These are phyloP conservation scores for Cadophora sp. DNA, from an alignment of 2,329 filamentous ascomycete species.

Conservation along the genomic window DNA sequence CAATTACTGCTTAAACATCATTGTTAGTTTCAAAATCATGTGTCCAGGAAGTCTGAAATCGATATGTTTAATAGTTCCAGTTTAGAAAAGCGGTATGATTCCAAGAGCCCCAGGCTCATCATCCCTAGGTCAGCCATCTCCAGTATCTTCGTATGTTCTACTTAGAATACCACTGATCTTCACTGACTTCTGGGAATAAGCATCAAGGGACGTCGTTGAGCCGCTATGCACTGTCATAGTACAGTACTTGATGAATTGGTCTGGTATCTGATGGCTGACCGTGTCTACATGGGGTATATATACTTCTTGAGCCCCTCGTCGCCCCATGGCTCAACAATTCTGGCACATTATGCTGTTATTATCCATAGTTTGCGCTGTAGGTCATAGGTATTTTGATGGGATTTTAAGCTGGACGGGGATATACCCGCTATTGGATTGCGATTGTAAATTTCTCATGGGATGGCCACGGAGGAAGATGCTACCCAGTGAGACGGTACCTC, in stretches of 20 bases:
- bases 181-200: too few species aligned
- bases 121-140: too few species aligned
- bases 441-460: constrained; percentile 24
- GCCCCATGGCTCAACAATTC: constrained; percentile 14
- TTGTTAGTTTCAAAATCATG: neutral
- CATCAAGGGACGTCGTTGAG: too few species aligned
- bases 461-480: constrained; percentile 26
- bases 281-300: too few species aligned
- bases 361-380: constrained; percentile 19
- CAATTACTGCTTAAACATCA: neutral
- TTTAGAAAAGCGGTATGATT: neutral
- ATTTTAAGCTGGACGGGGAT: constrained; percentile 18
- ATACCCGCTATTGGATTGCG: constrained; percentile 2
- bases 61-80: neutral
- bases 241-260: too few species aligned
- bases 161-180: too few species aligned
- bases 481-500: neutral
- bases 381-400: constrained; percentile 26
- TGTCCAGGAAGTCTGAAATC: neutral
- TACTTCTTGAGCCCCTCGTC: too few species aligned
- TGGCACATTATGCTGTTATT: constrained; percentile 28
- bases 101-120: neutral
- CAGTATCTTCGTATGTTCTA: too few species aligned
- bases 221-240: too few species aligned
- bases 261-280: too few species aligned